Conservation (phyloP, 257 asterid genomes). For the Paulownia fortunei region DNA sequence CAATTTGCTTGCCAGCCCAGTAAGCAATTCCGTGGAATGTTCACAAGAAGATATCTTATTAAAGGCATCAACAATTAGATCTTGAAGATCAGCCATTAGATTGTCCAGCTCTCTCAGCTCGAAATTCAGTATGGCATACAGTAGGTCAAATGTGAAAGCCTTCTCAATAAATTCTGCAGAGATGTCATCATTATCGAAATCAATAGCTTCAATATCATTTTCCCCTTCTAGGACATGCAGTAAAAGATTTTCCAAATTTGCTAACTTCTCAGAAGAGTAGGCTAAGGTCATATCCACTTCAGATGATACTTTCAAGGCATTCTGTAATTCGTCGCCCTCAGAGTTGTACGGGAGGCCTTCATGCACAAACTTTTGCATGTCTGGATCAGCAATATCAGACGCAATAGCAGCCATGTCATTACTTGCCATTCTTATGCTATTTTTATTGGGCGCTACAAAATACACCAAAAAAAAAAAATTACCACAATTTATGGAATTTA, state of each 20-base stretch:
- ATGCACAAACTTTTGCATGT: conserved; percentile 35
- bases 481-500: neutral
- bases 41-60: conserved; percentile 46
- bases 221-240: conserved; percentile 48
- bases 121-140: conserved; percentile 56
- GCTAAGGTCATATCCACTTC: conserved; percentile 52
- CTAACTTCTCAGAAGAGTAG: conserved; percentile 65
- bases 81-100: conserved; percentile 53
- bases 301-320: conserved; percentile 45
- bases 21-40: conserved; percentile 43
- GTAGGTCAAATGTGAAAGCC: conserved; percentile 64
- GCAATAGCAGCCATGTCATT: conserved; percentile 28
- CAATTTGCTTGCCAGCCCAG: conserved; percentile 50
- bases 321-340: conserved; percentile 35
- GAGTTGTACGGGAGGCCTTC: conserved; percentile 18
- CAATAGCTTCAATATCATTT: conserved; percentile 52
- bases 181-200: conserved; percentile 53
- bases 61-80: conserved; percentile 46
- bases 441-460: conserved; percentile 23
- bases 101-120: conserved; percentile 73
- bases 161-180: conserved; percentile 63
- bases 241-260: conserved; percentile 67
- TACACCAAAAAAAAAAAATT: neutral
- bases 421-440: conserved; percentile 24
- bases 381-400: conserved; percentile 35